Evolutionary conservation across 306 rosid genomes (phyloP), one percentile per base, ranked within the genome.

Genomic region (Cicer arietinum): DNA sequence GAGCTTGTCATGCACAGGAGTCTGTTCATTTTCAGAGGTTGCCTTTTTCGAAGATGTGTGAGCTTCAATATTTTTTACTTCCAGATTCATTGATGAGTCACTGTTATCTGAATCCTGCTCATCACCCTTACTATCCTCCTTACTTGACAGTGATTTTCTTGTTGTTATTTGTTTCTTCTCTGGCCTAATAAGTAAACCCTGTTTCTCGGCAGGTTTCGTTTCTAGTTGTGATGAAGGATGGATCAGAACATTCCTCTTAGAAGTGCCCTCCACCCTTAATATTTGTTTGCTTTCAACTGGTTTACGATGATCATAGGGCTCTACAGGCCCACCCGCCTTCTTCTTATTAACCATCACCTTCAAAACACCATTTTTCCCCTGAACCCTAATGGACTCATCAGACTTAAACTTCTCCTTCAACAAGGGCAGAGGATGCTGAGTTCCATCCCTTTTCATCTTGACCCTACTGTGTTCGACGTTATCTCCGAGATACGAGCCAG

Each of bases 331-430:
- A 67, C 84, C 75, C 69, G 81, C 64, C 84, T 68, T 85, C 75
- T 85, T 91, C 84, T 86, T 90, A 71, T 90, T 90, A 74, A 90
- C 89, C 96, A 89, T 86, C 53, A 92, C 99, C 90, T 90, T 94
- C 77, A 94, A 77, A 77, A 94, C 99, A 56, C 99, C 99, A 88
- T 87, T 94, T 81, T 89, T 90, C 44, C 99, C 99, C 87, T 94
- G 99, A 81, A 92, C 85, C 87, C 97, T 85, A 56, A 94, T 92
- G 80, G 96, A 77, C 71, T 88, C 90, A 46, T 89, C 92, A 2
- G 93, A 74, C 75, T 78, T 85, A 30, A 90, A 85, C 84, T 87
- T 90, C 50, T 87, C 92, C 83, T 86, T 89, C 71, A 63, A 73
- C 40, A 84, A 56, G n/a, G 87, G 68, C 7, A 6, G 62, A 56